phyloP scores from a whole-genome alignment of 495 filamentous ascomycete genomes.

The Cercophora newfieldiana region DNA sequence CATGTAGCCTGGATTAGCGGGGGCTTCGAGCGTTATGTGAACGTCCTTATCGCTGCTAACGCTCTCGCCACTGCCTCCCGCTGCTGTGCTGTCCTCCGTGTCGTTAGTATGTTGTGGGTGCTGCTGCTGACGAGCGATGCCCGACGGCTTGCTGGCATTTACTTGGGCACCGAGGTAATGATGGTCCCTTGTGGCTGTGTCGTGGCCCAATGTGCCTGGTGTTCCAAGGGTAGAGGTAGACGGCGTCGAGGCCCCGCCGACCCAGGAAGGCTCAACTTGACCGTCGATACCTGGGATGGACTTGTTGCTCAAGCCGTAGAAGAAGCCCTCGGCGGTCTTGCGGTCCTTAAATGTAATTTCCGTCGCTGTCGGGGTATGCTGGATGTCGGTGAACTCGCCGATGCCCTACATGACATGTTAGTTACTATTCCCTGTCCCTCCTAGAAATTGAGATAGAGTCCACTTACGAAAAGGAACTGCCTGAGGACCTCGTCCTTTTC shows the following conservation, averaged over 20 bases:
- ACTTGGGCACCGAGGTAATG: not conserved
- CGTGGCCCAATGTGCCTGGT: not conserved
- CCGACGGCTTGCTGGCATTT: not conserved
- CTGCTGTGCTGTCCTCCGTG: not conserved
- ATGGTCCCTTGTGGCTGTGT: not conserved
- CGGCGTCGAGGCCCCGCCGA: conserved; percentile 38
- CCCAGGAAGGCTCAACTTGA: conserved; percentile 76
- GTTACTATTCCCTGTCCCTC: conserved; percentile 18
- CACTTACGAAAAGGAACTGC: conserved; percentile 80
- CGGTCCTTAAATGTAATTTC: conserved; percentile 85
- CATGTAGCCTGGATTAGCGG: conserved; percentile 32
- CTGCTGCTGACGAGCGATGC: not conserved
- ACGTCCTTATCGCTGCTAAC: conserved; percentile 37
- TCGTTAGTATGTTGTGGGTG: not conserved
- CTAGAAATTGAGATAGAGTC: not conserved
- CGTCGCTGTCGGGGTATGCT: conserved; percentile 59
- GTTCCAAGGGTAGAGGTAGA: conserved; percentile 14
- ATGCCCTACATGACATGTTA: conserved; percentile 58
- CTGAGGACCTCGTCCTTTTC: conserved; percentile 81
- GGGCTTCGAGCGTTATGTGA: conserved; percentile 31
- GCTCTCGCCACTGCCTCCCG: conserved; percentile 8
- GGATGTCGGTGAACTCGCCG: conserved; percentile 78
- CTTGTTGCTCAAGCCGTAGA: conserved; percentile 58
- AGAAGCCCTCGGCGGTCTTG: conserved; percentile 83
- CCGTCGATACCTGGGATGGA: conserved; percentile 71